Evolutionary conservation across 139 green algal genomes (phyloP).

Genomic region (Chlamydomonas eustigma): DNA sequence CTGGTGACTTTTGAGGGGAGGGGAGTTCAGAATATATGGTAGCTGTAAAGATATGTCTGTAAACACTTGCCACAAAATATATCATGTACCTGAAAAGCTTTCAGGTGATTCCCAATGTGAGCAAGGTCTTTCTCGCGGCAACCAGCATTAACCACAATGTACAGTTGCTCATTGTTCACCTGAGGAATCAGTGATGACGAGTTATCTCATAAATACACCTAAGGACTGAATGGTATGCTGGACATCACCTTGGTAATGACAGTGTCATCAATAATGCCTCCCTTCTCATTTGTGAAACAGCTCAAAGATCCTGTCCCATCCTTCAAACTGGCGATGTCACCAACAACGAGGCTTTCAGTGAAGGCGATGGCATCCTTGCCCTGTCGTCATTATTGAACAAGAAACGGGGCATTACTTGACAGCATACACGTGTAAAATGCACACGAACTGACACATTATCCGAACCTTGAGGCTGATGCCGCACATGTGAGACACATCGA

Average conservation of each 20-base stretch:
- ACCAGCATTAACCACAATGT: slow-evolving; percentile 96
- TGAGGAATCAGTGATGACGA: no score
- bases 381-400: slow-evolving; percentile 29
- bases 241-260: slow-evolving; percentile 83
- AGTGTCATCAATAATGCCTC: slow-evolving; percentile 98
- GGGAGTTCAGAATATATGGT: not conserved
- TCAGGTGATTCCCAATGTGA: slow-evolving; percentile 83
- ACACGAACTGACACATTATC: not conserved
- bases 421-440: not conserved
- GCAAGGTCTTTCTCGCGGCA: slow-evolving; percentile 95
- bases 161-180: slow-evolving; percentile 77
- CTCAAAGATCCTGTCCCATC: slow-evolving; percentile 80
- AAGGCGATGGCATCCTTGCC: slow-evolving; percentile 92
- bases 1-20: not conserved
- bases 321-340: slow-evolving; percentile 79
- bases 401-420: no score
- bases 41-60: not conserved
- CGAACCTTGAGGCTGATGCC: slow-evolving; percentile 82
- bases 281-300: slow-evolving; percentile 95
- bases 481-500: slow-evolving; percentile 99
- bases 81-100: slow-evolving; percentile 49
- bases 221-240: no score
- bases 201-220: no score
- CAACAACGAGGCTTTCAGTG: slow-evolving; percentile 87
- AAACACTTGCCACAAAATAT: not conserved